Percentiles rank a stretch among this genome's conserved stretches.
These are phyloP conservation scores for Starmerella floricola DNA, from an alignment of 805 yeast species.

Conservation along the genomic window DNA sequence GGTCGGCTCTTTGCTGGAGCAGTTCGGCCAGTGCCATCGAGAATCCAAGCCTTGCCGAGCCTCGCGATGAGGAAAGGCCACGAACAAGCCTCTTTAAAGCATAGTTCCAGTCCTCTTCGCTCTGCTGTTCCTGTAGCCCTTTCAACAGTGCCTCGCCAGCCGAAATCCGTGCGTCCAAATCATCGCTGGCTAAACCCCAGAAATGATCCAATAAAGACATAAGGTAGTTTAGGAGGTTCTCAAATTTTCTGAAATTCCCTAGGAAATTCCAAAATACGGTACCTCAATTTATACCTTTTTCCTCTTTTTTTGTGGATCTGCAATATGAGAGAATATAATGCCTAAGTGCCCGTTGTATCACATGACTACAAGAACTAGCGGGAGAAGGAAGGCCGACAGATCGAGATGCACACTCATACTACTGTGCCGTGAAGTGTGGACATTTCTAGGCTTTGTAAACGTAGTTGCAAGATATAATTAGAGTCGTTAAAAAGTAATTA, in stretches of 20 bases:
- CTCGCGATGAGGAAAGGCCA: conserved; percentile 73
- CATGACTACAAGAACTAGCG: no score
- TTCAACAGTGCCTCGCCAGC: conserved; percentile 58
- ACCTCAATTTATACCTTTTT: no score
- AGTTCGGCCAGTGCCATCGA: conserved; percentile 74
- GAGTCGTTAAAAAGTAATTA: neutral
- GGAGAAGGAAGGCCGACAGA: no score
- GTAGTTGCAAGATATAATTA: neutral
- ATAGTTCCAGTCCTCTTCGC: conserved; percentile 59
- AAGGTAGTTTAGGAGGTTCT: no score
- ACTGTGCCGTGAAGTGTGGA: no score
- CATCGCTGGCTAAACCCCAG: conserved; percentile 64
- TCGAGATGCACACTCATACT: no score
- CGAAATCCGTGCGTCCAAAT: conserved; percentile 54
- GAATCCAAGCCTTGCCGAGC: conserved; percentile 75
- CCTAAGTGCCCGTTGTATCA: no score
- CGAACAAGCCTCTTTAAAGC: conserved; percentile 65
- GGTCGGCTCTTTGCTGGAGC: conserved; percentile 23
- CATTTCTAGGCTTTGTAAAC: neutral
- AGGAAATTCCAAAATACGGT: no score
- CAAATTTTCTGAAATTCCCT: no score
- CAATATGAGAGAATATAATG: no score
- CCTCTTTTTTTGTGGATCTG: no score
- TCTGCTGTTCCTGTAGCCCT: conserved; percentile 37
- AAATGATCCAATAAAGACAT: conserved; percentile 45